phyloP scores from a whole-genome alignment of 495 filamentous ascomycete species.

The Daldinia decipiens region DNA sequence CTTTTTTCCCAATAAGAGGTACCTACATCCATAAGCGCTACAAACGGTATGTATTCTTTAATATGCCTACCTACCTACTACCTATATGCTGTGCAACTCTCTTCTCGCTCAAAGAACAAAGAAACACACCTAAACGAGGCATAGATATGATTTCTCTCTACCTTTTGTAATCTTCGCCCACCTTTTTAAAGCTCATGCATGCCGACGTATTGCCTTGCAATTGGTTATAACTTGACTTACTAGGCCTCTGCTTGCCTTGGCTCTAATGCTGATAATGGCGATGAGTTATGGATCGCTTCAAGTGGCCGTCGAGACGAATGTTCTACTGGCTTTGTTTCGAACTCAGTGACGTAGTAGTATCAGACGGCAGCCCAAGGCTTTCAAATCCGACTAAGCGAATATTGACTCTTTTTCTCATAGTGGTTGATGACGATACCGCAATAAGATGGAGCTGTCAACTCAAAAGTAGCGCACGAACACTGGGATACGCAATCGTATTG shows the following conservation, averaged over 20 bases:
- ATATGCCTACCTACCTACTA: background rate
- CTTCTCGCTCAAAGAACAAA: background rate
- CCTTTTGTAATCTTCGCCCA: background rate
- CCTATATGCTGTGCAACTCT: background rate
- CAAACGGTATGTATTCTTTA: background rate
- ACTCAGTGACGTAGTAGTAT: background rate
- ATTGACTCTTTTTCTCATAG: background rate
- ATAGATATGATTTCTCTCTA: background rate
- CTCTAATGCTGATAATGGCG: background rate
- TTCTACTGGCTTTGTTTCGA: background rate
- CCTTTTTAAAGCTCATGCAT: background rate
- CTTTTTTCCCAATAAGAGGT: background rate
- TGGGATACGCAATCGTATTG: conserved; percentile 1
- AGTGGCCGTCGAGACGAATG: background rate
- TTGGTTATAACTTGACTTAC: background rate
- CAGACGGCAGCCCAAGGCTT: background rate
- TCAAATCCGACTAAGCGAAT: conserved; percentile 2
- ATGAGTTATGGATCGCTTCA: background rate
- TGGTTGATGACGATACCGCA: background rate
- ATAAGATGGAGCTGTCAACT: background rate
- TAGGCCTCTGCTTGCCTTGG: background rate
- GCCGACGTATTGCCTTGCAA: background rate
- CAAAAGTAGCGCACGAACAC: conserved; percentile 4
- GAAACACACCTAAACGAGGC: background rate
- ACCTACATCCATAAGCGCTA: background rate